These are phyloP conservation scores for Sporothrix pseudoabietina DNA, from an alignment of 2,329 filamentous ascomycete species.

Conservation along the genomic window DNA sequence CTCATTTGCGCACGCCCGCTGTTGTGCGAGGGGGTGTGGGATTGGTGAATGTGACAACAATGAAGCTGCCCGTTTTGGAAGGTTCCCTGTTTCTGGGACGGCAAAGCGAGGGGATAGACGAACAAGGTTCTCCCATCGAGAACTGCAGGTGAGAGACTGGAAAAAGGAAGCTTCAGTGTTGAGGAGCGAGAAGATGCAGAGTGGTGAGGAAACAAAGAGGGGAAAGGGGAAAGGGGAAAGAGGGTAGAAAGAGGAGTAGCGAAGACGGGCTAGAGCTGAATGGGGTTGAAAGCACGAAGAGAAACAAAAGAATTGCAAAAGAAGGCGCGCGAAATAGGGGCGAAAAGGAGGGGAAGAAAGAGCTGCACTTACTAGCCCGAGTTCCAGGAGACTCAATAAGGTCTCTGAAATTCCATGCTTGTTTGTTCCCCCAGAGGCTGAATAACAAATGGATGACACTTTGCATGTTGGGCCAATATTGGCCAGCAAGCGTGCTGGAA, in stretches of 20 bases:
- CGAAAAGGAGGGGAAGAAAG: conserved; percentile 7
- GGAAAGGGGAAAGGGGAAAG: neutral
- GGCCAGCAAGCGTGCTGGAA: neutral
- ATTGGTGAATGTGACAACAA: neutral
- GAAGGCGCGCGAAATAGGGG: neutral
- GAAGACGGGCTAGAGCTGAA: neutral
- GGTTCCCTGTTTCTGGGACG: conserved; percentile 12
- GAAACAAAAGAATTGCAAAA: neutral
- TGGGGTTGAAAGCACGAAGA: conserved; percentile 2
- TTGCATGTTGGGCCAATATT: neutral
- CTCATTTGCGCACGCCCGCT: neutral
- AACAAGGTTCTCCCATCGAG: neutral
- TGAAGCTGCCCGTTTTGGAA: conserved; percentile 10
- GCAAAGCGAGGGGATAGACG: neutral
- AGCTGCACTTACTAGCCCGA: neutral
- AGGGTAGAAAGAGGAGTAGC: neutral
- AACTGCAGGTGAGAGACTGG: neutral
- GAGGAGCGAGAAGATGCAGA: neutral
- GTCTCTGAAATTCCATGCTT: neutral
- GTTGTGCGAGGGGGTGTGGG: neutral
- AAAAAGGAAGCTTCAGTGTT: neutral
- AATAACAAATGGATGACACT: neutral
- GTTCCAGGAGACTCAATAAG: conserved; percentile 3
- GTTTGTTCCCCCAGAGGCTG: neutral
- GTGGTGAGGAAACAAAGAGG: neutral